Evolutionary conservation across 1,284 basidiomycete genomes (phyloP), one percentile per base, ranked within the genome.

Genomic region (Papiliotrema fonsecae): DNA sequence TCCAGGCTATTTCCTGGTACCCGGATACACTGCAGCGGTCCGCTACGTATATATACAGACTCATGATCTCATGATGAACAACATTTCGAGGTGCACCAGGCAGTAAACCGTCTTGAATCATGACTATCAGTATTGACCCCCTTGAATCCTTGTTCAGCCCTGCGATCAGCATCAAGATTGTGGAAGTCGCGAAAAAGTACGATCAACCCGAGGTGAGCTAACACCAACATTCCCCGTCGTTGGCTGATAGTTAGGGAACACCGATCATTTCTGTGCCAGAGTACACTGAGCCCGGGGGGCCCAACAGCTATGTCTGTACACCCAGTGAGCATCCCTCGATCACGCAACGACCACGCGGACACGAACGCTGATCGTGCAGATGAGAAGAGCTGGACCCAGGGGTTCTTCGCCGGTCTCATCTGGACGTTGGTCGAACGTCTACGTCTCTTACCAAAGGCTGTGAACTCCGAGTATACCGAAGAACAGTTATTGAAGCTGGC

Each of bases 391-490:
- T 67, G 64, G 65, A 70, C 67, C 5, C 59, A 67, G 36, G 67
- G 65, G 3, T 68, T 66, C 61, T 67, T 66, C 45, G 61, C 62
- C n/a, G 65, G 62, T 18, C 50, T 62, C 4, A 46, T 70, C 4
- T 70, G 67, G 67, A 51, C 64, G 2, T 42, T 67, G 2, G 58
- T 57, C 9, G 64, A 68, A 46, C 61, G 66, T 24, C 27, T 47
- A 6, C 42, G 49, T 2, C 58, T 68, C 3, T 39, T 58, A 2
- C 60, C 60, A 0, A 42, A 32, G 3, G 45, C 53, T 2, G 46
- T 65, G 22, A 55, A 51, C 6, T 19, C 47, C 4, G 43, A 42
- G 9, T 65, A 63, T 44, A 39, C 46, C 19, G 52, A 55, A 25
- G 55, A 60, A 5, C 62, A 65, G 40, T 34, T 69, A 7, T 49